Conservation (phyloP, 2,329 filamentous ascomycete genomes). For the Aspergillus cejpii region DNA sequence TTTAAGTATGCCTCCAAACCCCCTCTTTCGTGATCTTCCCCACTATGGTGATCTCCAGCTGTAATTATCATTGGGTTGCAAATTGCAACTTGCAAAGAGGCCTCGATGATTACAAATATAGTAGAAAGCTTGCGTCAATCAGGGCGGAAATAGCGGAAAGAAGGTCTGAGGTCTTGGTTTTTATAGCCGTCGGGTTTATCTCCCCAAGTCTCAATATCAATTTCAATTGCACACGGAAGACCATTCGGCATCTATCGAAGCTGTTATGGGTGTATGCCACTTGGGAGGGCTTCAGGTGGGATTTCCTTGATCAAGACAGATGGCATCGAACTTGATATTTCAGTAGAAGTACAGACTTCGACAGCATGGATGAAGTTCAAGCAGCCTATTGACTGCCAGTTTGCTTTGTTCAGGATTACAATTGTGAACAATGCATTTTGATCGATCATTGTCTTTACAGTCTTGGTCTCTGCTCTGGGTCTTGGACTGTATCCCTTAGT, state of each 20-base stretch:
- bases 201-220: neutral
- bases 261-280: neutral
- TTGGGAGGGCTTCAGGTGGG: neutral
- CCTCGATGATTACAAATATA: constrained; percentile 1
- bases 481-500: no score
- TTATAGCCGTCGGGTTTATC: neutral
- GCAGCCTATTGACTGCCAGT: no score
- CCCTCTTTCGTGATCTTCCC: neutral
- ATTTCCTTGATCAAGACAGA: neutral
- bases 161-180: neutral
- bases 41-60: neutral
- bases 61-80: neutral
- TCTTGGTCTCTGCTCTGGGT: no score
- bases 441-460: no score
- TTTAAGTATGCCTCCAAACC: neutral
- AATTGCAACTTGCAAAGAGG: neutral
- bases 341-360: no score
- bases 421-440: no score
- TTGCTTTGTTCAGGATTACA: no score
- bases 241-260: neutral
- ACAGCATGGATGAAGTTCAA: no score
- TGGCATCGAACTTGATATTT: neutral
- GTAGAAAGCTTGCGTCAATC: neutral
- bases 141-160: neutral
- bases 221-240: neutral